A percentile compares a stretch with the other conserved stretches of the same genome.
Conservation (phyloP, 2,329 filamentous ascomycete species). For the Cercospora zeina region DNA sequence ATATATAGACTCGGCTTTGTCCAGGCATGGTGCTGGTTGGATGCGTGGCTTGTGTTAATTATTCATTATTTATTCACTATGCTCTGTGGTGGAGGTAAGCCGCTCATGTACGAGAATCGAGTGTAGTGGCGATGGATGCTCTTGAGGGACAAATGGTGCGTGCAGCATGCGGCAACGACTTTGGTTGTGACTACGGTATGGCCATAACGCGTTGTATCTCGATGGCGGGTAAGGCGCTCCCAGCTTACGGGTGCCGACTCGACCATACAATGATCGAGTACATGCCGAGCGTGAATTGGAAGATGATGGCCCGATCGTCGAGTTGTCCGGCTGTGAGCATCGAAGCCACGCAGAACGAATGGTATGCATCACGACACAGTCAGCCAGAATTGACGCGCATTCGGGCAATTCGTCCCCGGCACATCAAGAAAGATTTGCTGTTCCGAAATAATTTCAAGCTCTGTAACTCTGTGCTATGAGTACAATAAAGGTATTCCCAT, state of each 20-base stretch:
- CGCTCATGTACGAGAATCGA: not conserved
- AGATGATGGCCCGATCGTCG: not conserved
- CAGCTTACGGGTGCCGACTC: no score
- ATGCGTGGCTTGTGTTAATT: no score
- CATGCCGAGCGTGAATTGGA: no score
- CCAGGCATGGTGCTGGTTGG: constrained; percentile 10
- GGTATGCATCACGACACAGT: not conserved
- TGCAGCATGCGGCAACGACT: no score
- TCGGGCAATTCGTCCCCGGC: not conserved
- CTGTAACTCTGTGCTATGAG: constrained; percentile 2
- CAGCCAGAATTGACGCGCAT: not conserved
- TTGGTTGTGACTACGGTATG: no score
- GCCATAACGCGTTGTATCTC: not conserved
- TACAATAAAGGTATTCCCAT: not conserved
- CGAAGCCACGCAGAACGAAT: not conserved
- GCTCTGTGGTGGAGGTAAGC: no score
- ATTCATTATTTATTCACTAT: no score
- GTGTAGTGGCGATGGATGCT: not conserved
- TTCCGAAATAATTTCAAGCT: not conserved
- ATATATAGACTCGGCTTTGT: constrained; percentile 1
- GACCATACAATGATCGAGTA: no score
- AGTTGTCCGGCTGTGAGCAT: not conserved
- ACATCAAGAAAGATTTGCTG: not conserved
- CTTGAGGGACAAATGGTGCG: no score
- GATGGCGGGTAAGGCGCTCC: not conserved